phyloP scores from a whole-genome alignment of 2,329 filamentous ascomycete genomes.

The Emergomyces pasteurianus region DNA sequence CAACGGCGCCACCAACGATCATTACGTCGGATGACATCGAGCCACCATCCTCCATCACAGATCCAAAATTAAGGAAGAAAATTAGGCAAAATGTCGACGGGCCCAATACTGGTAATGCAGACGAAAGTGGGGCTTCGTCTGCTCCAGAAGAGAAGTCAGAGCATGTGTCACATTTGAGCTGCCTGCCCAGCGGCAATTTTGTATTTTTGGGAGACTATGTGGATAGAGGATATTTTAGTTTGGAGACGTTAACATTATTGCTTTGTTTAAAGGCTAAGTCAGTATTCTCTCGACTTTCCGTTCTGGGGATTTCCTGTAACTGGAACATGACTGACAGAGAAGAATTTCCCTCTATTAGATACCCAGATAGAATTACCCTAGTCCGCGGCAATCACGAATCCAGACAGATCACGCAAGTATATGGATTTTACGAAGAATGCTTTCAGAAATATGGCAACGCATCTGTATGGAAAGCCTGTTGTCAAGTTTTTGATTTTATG shows the following conservation, averaged over 20 bases:
- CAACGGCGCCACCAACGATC: conserved; percentile 56
- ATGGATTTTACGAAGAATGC: conserved; percentile 69
- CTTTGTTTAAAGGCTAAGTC: conserved; percentile 63
- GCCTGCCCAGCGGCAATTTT: conserved; percentile 53
- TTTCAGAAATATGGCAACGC: conserved; percentile 67
- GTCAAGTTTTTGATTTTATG: conserved; percentile 67
- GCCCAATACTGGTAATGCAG: conserved; percentile 19
- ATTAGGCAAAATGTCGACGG: conserved; percentile 45
- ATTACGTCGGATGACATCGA: conserved; percentile 90
- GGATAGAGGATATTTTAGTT: conserved; percentile 60
- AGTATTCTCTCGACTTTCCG: conserved; percentile 13
- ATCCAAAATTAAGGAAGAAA: conserved; percentile 78
- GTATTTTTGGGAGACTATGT: conserved; percentile 64
- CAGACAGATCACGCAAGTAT: conserved; percentile 65
- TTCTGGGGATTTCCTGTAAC: neutral
- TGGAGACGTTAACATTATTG: conserved; percentile 61
- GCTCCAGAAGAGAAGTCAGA: conserved; percentile 19
- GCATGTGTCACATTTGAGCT: conserved; percentile 11
- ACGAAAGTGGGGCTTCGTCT: conserved; percentile 16
- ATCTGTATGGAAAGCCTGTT: conserved; percentile 68
- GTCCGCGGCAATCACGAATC: conserved; percentile 67
- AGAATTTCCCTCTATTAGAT: conserved; percentile 33
- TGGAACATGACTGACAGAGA: conserved; percentile 2
- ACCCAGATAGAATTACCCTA: conserved; percentile 59
- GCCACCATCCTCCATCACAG: conserved; percentile 75